Percentiles rank a stretch among this genome's conserved stretches.
phyloP scores from a whole-genome alignment of 2,329 filamentous ascomycete genomes.

The Penicillium nordicum region DNA sequence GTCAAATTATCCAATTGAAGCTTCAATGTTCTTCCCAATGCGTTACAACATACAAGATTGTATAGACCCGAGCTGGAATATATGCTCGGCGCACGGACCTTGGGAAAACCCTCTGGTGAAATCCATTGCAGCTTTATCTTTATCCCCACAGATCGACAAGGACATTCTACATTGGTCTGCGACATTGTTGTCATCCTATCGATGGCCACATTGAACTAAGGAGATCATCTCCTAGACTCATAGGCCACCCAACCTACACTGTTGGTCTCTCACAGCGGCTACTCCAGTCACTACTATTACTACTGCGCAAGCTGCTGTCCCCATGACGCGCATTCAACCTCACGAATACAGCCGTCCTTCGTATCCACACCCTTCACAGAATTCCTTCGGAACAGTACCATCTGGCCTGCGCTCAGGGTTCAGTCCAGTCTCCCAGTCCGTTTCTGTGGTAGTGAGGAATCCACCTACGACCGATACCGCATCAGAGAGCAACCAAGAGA shows the following conservation, averaged over 20 bases:
- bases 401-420: neutral
- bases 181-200: neutral
- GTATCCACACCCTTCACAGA: neutral
- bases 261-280: neutral
- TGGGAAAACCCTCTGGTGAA: slow-evolving; percentile 1
- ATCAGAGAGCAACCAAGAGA: slow-evolving; percentile 16
- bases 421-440: slow-evolving; percentile 6
- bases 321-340: slow-evolving; percentile 8
- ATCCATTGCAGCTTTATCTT: slow-evolving; percentile 4
- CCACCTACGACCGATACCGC: slow-evolving; percentile 1
- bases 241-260: neutral
- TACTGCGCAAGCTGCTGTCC: neutral
- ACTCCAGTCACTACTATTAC: neutral
- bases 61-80: neutral
- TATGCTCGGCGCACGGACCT: slow-evolving; percentile 3
- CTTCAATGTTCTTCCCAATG: neutral
- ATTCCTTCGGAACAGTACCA: neutral
- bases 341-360: slow-evolving; percentile 7
- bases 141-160: slow-evolving; percentile 12
- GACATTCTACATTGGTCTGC: neutral
- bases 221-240: neutral
- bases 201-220: neutral
- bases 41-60: neutral
- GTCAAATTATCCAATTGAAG: neutral
- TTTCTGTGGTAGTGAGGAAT: slow-evolving; percentile 17